Conservation (phyloP, 31 red algal species). For the Bonnemaisonia californica region DNA sequence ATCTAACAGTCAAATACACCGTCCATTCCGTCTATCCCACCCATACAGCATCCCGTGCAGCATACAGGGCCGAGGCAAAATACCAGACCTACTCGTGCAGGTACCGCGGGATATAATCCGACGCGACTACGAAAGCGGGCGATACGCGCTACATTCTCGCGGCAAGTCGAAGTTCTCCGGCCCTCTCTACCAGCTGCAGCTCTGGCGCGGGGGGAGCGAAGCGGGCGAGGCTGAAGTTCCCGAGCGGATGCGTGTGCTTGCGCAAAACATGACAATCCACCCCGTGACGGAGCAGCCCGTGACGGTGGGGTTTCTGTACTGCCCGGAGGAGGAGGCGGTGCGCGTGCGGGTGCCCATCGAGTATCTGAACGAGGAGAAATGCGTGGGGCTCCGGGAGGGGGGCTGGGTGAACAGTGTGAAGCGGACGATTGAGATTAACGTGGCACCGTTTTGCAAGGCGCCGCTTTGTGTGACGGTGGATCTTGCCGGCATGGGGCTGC, state of each 20-base stretch:
- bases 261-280: slow-evolving; percentile 62
- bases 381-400: slow-evolving; percentile 41
- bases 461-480: slow-evolving; percentile 53
- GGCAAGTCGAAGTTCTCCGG: neutral
- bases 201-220: slow-evolving; percentile 18
- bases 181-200: slow-evolving; percentile 51
- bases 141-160: neutral
- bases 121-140: neutral
- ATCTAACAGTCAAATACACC: neutral
- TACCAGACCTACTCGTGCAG: neutral
- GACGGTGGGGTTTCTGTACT: slow-evolving; percentile 42
- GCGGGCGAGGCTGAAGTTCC: slow-evolving; percentile 31
- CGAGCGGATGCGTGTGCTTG: slow-evolving; percentile 42
- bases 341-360: slow-evolving; percentile 62
- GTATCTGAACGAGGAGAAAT: slow-evolving; percentile 57
- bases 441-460: slow-evolving; percentile 33
- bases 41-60: neutral
- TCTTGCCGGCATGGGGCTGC: slow-evolving; percentile 53
- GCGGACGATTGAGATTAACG: slow-evolving; percentile 52
- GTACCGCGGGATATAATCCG: neutral
- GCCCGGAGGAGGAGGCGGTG: slow-evolving; percentile 46
- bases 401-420: slow-evolving; percentile 68
- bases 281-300: slow-evolving; percentile 33
- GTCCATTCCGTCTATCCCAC: too few species aligned
- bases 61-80: neutral